These are phyloP conservation scores for Tritrichomonas musculus DNA, from an alignment of 208 protist genomes.

Conservation along the genomic window DNA sequence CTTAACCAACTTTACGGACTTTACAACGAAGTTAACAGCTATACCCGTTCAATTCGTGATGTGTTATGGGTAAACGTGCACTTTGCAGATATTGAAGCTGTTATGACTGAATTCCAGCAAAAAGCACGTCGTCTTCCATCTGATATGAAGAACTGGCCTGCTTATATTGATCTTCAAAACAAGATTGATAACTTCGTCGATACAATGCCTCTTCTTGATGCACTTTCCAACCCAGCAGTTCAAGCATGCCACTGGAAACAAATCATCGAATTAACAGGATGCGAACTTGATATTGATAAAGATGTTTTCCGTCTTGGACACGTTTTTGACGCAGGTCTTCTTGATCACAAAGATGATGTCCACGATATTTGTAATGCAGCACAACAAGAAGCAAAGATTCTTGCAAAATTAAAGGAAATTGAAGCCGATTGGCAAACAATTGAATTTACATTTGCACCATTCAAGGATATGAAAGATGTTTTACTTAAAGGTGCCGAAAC, in stretches of 20 bases:
- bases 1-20: constrained; percentile 62
- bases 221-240: constrained; percentile 56
- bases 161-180: constrained; percentile 61
- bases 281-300: constrained; percentile 41
- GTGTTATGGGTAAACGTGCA: constrained; percentile 51
- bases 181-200: constrained; percentile 66
- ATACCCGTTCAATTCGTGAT: constrained; percentile 55
- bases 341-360: constrained; percentile 60
- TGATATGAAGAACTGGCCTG: constrained; percentile 59
- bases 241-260: constrained; percentile 62
- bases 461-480: constrained; percentile 59
- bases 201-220: constrained; percentile 60
- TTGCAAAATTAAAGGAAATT: constrained; percentile 58
- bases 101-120: constrained; percentile 50
- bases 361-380: constrained; percentile 66
- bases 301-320: constrained; percentile 52
- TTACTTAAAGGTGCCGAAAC: constrained; percentile 51
- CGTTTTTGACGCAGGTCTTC: constrained; percentile 57
- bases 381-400: constrained; percentile 66
- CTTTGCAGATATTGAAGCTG: constrained; percentile 55
- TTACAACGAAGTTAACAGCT: constrained; percentile 58
- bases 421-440: constrained; percentile 50
- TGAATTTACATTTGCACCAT: constrained; percentile 55
- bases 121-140: constrained; percentile 50
- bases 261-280: constrained; percentile 54